phyloP scores from a whole-genome alignment of 768 basidiomycete genomes.

The Suillus discolor region DNA sequence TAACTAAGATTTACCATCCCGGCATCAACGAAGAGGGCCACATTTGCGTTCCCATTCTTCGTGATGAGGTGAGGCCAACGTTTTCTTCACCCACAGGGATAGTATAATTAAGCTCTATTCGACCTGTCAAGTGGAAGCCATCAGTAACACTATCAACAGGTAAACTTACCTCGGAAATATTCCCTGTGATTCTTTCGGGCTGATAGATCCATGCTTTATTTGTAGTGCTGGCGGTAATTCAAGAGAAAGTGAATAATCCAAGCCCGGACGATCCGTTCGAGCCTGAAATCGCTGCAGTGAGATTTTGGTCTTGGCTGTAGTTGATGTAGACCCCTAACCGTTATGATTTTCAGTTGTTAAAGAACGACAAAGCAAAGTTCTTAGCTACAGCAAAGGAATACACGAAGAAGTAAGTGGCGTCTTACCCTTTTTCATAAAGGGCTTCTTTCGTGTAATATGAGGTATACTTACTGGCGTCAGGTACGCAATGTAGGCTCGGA shows the following conservation, averaged over 20 bases:
- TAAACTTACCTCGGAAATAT: constrained; percentile 26
- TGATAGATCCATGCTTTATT: constrained; percentile 6
- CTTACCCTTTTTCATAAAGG: constrained; percentile 1
- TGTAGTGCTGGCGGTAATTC: constrained; percentile 71
- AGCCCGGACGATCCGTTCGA: constrained; percentile 89
- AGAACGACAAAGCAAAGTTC: constrained; percentile 78
- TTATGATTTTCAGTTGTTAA: constrained; percentile 54
- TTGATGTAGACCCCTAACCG: constrained; percentile 10
- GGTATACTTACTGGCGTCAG: constrained; percentile 2
- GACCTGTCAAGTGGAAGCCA: constrained; percentile 74
- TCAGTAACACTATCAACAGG: constrained; percentile 73
- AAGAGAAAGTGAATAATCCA: constrained; percentile 87
- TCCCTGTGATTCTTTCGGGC: not conserved
- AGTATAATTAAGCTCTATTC: not conserved
- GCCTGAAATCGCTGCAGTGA: constrained; percentile 81
- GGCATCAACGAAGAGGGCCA: constrained; percentile 88
- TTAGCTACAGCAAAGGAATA: constrained; percentile 76
- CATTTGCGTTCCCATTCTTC: constrained; percentile 82
- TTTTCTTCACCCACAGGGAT: constrained; percentile 5
- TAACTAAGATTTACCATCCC: constrained; percentile 87
- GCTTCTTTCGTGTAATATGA: constrained; percentile 10
- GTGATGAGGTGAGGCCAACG: constrained; percentile 67
- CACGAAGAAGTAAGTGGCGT: constrained; percentile 71
- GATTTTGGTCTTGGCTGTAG: constrained; percentile 26
- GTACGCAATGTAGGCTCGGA: not conserved